A percentile compares a stretch with the other conserved stretches of the same genome.
phyloP scores from a whole-genome alignment of 1,284 basidiomycete genomes.

The Polyporus tsugae region DNA sequence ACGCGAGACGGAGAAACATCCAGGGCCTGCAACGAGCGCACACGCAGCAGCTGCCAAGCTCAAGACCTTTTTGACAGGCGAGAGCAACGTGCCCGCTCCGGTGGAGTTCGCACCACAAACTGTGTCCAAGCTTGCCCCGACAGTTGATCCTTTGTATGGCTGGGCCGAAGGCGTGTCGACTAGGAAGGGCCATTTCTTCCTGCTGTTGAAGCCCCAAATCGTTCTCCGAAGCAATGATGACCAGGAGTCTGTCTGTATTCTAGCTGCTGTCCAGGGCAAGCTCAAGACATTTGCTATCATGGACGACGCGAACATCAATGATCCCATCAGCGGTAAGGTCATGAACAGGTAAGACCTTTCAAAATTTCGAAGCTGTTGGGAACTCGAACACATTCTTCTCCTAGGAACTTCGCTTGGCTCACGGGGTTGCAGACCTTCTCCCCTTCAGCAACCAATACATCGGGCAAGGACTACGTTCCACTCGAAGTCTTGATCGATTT shows the following conservation, averaged over 20 bases:
- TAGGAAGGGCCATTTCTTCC: constrained; percentile 78
- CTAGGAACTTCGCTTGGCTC: constrained; percentile 43
- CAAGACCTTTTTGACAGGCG: constrained; percentile 64
- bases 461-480: constrained; percentile 70
- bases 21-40: constrained; percentile 51
- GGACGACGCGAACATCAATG: constrained; percentile 82
- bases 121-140: constrained; percentile 26
- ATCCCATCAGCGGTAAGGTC: constrained; percentile 87
- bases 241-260: constrained; percentile 73
- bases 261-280: constrained; percentile 86
- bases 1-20: constrained; percentile 45
- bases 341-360: constrained; percentile 74
- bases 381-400: background rate
- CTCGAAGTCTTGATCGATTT: constrained; percentile 90
- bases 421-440: constrained; percentile 90
- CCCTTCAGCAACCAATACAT: constrained; percentile 58
- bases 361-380: background rate
- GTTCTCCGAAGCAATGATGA: constrained; percentile 77
- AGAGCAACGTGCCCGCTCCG: constrained; percentile 49
- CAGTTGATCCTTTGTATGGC: constrained; percentile 68
- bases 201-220: constrained; percentile 93
- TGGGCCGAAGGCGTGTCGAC: constrained; percentile 77
- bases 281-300: constrained; percentile 85
- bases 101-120: constrained; percentile 47
- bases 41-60: constrained; percentile 70